Evolutionary conservation across 2,329 filamentous ascomycete species (phyloP), one percentile per base, ranked within the genome.

Genomic region (Spiromastix sp.): DNA sequence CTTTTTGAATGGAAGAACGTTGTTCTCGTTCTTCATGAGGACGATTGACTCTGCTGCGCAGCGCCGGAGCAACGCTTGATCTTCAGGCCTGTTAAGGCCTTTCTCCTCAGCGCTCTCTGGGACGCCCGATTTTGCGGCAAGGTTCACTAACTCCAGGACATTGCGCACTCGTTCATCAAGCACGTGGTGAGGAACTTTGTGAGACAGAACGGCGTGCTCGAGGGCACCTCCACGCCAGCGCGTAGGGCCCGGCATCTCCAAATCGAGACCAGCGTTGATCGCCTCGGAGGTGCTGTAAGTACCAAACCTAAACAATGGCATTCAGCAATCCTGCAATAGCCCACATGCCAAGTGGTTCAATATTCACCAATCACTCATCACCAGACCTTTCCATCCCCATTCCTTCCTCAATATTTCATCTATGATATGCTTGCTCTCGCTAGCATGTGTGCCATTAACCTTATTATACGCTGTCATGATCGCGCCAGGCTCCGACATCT

Each of bases 41-140:
- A 85, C 80, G 6, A 84, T 76, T 3, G 76, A 76, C 50, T 85
- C 79, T 4, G 75, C 71, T 12, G 78, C 79, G 16, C 81, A 67
- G 36, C 70, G 67, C 12, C 82, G 70, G 15, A 85, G 69, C 30
- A 85, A 62, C 11, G 67, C 70, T 4, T 77, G 70, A 24, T 75
- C 76, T 51, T 81, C 71, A 0, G 71, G 66, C 0, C 72, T 79
- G 48, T 85, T 64, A 5, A 67, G 60, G 0, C 61, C 66, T 32
- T 57, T 61, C 51, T 79, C 74, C 0, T 66, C 61, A 0, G 69
- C 72, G 13, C 67, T 60, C 48, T 77, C 71, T 3, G 67, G 61
- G 12, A 79, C 66, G 0, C 68, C 69, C 3, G 71, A 62, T 2
- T 65, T 64, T 5, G 68, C 66, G 16, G 69, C 68, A 44, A 62